Evolutionary conservation across 139 green algal genomes (phyloP), one percentile per base, ranked within the genome.

Genomic region (Pseudopediastrum boryanum): DNA sequence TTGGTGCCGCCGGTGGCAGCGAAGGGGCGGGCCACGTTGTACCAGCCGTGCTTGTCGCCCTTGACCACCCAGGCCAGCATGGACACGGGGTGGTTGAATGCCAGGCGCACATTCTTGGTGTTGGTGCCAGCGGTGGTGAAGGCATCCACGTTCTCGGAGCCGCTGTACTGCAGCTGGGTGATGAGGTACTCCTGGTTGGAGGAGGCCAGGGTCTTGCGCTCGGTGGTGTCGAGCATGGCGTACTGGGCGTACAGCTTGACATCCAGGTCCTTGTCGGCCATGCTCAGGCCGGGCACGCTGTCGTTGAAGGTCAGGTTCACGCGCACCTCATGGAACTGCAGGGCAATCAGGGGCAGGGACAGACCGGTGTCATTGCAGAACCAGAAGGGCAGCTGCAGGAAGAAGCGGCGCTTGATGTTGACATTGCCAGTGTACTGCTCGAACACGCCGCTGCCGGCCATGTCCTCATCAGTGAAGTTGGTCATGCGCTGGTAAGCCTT

Each of bases 271-370:
- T n/a, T n/a, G n/a, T n/a, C n/a, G n/a, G n/a, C n/a, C n/a, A n/a
- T n/a, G n/a, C n/a, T n/a, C n/a, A n/a, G n/a, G n/a, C n/a, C n/a
- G n/a, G n/a, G n/a, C 25, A 71, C 33, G 75, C 29, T 52, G n/a
- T 51, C 12, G 38, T 66, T 52, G 48, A 81, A 46, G 63, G 80
- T 62, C 27, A 85, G 4, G 67, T 81, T 80, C 71, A 85, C 67
- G 4, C 38, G 31, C 2, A 75, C 41, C 69, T 79, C 69, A 62
- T 84, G 78, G 69, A 80, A 84, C 59, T 79, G 62, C 23, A 85
- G 62, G 12, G 71, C 79, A 41, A 85, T 77, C 48, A 85, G 61
- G 62, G 79, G 79, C 31, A 85, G 50, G 12, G 71, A 71, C 2
- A 81, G 51, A 33, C 79, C 79, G 36, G 62, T 50, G 63, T 77